Base-by-base conservation (phyloP, 2,329 filamentous ascomycete species). In the Daldinia sp. region DNA sequence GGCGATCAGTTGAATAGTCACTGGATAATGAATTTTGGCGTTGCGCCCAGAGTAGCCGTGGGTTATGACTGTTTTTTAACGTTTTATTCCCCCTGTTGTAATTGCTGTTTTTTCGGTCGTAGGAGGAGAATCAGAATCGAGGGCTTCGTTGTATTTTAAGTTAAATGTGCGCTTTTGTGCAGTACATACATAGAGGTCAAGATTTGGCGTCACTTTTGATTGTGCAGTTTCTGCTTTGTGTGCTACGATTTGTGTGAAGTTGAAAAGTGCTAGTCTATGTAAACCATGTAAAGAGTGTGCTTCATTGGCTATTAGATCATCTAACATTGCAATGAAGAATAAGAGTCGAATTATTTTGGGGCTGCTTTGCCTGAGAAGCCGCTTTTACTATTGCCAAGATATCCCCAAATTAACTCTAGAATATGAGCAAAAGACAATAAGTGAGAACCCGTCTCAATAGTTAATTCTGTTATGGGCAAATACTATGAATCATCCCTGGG, bases 71-170 rank as follows among this genome's bases (percentile, higher is more conserved):
- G 60, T 59, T 59, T 68, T 35, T 69, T 65, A 54, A 65, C 60
- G 69, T 54, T 69, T 68, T 60, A 72, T 72, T 67, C 67, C 69
- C 67, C 67, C 67, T 56, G 46, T 68, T 62, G 68, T 63, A 67
- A 63, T 65, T 69, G 26, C 46, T 51, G 59, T 59, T 72, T 39
- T 65, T 68, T 65, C 60, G 42, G 69, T 60, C 48, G 30, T 15
- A 28, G n/a, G 55, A 57, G 33, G 33, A 35, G 5, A 46, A 61
- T 18, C 37, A 57, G 60, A 56, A 50, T 37, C 41, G 26, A 41
- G 53, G 69, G 55, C 59, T 72, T 66, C 60, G 53, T 60, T 72
- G 69, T 72, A 72, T 72, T 62, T 68, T 72, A 72, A 13, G 59
- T 72, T 71, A 67, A 57, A 62, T 67, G 58, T 63, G 63, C 69